Conservation (phyloP, 148 eudicot species). For the Chenopodium album region DNA sequence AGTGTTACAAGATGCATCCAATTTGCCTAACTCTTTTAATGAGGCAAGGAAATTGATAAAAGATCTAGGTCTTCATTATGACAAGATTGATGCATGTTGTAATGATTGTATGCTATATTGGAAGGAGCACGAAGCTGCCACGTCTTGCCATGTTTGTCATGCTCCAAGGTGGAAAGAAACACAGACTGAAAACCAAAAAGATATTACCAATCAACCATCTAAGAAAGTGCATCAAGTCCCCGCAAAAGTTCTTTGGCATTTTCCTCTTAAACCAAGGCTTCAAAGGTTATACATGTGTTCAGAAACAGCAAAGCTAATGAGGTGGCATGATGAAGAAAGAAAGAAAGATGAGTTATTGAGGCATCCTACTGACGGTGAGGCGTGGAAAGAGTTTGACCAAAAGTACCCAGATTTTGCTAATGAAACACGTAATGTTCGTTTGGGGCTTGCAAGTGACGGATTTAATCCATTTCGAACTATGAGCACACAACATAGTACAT, state of each 20-base stretch:
- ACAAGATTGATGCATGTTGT: neutral
- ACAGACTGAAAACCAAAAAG: neutral
- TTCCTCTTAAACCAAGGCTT: neutral
- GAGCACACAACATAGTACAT: too few relatives aligned
- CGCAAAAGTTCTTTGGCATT: neutral
- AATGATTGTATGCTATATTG: too few relatives aligned
- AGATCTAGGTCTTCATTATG: constrained; percentile 6
- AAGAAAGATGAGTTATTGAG: neutral
- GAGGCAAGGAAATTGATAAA: neutral
- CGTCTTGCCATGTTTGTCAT: too few relatives aligned
- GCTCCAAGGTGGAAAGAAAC: neutral
- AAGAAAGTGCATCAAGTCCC: neutral
- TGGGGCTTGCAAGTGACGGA: neutral
- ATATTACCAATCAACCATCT: neutral
- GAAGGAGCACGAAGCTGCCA: too few relatives aligned
- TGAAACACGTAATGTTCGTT: neutral
- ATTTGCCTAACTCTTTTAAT: neutral
- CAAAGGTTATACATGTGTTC: too few relatives aligned
- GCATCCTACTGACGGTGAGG: neutral
- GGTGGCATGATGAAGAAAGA: neutral
- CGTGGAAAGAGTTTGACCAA: neutral
- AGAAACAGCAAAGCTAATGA: too few relatives aligned
- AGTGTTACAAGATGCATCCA: too few relatives aligned
- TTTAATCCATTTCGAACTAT: too few relatives aligned
- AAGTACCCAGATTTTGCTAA: neutral